A percentile compares a stretch with the other conserved stretches of the same genome.
Evolutionary conservation across 208 protist genomes (phyloP).

Genomic region (Crithidia mellificae): DNA sequence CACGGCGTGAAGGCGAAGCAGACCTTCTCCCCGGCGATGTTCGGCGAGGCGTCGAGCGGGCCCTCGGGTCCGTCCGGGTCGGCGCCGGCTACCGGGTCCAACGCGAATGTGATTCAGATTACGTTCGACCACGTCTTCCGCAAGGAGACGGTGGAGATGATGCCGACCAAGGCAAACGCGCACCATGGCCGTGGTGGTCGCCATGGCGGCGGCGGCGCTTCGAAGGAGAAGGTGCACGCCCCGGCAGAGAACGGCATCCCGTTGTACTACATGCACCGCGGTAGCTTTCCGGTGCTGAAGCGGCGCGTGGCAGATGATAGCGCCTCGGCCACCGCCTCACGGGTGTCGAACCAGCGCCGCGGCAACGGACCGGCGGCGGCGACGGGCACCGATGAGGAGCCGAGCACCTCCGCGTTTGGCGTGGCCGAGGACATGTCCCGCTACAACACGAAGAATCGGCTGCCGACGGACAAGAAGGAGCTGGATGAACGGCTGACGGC

Average conservation of each 20-base stretch:
- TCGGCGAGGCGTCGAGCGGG: constrained; percentile 14
- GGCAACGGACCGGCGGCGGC: not conserved
- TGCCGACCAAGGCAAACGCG: constrained; percentile 37
- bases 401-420: constrained; percentile 37
- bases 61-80: constrained; percentile 13
- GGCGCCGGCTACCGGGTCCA: constrained; percentile 47
- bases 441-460: constrained; percentile 42
- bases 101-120: constrained; percentile 72
- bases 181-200: constrained; percentile 33
- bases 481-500: constrained; percentile 44
- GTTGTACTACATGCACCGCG: constrained; percentile 35
- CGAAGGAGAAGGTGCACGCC: constrained; percentile 26
- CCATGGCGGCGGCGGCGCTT: constrained; percentile 11
- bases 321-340: not conserved
- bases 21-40: constrained; percentile 23
- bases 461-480: constrained; percentile 36
- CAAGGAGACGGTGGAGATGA: constrained; percentile 61
- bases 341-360: not conserved
- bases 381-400: constrained; percentile 10
- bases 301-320: not conserved
- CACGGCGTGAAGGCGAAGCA: constrained; percentile 59
- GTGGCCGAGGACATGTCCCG: constrained; percentile 40
- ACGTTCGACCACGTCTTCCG: constrained; percentile 77
- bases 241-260: constrained; percentile 52
- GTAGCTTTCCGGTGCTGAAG: constrained; percentile 16